phyloP scores from a whole-genome alignment of 1,284 basidiomycete genomes.

The Peniophora sp. region DNA sequence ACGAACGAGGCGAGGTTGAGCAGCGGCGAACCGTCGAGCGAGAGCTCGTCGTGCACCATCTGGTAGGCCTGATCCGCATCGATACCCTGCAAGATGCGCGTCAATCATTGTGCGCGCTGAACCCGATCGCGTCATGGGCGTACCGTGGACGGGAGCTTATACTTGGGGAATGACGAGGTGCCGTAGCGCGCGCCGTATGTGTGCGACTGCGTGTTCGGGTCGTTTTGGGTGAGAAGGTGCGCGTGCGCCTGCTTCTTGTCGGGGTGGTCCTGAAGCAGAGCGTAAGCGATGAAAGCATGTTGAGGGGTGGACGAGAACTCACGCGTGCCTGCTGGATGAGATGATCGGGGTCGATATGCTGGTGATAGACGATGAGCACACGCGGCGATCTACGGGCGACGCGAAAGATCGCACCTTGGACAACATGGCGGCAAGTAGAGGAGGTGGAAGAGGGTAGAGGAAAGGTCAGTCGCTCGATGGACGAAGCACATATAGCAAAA shows the following conservation, averaged over 20 bases:
- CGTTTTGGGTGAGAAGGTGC: slow-evolving; percentile 28
- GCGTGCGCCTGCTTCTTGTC: slow-evolving; percentile 24
- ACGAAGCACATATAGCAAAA: too few species aligned
- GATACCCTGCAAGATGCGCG: slow-evolving; percentile 35
- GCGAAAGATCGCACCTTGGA: slow-evolving; percentile 1
- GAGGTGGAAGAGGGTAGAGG: too few species aligned
- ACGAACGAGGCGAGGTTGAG: slow-evolving; percentile 81
- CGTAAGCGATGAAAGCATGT: not conserved
- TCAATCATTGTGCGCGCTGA: too few species aligned
- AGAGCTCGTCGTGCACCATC: slow-evolving; percentile 79
- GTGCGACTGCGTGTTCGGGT: slow-evolving; percentile 26
- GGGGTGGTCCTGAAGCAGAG: slow-evolving; percentile 36
- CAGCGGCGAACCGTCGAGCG: slow-evolving; percentile 70
- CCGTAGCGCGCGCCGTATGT: slow-evolving; percentile 62
- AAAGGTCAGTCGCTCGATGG: too few species aligned
- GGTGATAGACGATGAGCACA: not conserved
- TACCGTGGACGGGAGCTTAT: slow-evolving; percentile 51
- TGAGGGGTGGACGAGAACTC: slow-evolving; percentile 6
- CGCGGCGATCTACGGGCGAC: not conserved
- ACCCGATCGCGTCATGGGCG: not conserved
- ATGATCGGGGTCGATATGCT: slow-evolving; percentile 61
- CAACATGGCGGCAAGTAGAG: too few species aligned
- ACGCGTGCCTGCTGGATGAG: slow-evolving; percentile 52
- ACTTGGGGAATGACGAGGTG: slow-evolving; percentile 59
- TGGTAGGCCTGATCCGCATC: slow-evolving; percentile 61